These are phyloP conservation scores for Mortierella sp. DNA, from an alignment of 371 early-diverging fungal genomes.

Conservation along the genomic window DNA sequence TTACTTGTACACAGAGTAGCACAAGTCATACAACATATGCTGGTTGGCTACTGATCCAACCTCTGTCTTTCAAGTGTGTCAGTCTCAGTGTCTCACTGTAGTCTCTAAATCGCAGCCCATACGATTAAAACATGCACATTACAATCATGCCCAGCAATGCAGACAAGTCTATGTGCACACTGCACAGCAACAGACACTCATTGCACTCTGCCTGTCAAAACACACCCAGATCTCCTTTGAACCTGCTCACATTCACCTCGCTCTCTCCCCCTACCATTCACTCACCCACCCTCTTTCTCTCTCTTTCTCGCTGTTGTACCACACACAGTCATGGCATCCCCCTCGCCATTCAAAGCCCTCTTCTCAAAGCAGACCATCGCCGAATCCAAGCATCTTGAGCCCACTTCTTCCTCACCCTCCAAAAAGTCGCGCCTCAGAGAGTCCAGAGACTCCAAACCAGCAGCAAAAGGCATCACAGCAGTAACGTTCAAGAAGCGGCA, in stretches of 20 bases:
- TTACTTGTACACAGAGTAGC: too few relatives aligned
- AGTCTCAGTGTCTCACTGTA: background rate
- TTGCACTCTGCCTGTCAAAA: too few relatives aligned
- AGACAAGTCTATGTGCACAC: too few relatives aligned
- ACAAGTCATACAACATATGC: too few relatives aligned
- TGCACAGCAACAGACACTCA: background rate
- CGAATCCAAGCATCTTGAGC: background rate
- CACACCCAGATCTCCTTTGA: too few relatives aligned
- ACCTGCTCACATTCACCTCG: background rate
- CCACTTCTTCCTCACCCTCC: background rate
- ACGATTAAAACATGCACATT: background rate
- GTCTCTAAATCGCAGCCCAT: background rate
- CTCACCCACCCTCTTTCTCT: background rate
- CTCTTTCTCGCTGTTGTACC: background rate
- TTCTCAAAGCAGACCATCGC: background rate
- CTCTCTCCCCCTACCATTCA: background rate
- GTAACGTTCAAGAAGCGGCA: background rate
- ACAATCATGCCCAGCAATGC: too few relatives aligned
- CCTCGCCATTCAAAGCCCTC: constrained; percentile 7
- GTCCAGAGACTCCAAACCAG: background rate
- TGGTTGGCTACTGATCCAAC: too few relatives aligned
- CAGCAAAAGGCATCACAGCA: background rate
- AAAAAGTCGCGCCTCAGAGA: background rate
- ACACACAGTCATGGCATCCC: background rate
- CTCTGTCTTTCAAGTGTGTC: background rate